phyloP scores from a whole-genome alignment of 164 flowering plant species.

The Warburgia ugandensis region DNA sequence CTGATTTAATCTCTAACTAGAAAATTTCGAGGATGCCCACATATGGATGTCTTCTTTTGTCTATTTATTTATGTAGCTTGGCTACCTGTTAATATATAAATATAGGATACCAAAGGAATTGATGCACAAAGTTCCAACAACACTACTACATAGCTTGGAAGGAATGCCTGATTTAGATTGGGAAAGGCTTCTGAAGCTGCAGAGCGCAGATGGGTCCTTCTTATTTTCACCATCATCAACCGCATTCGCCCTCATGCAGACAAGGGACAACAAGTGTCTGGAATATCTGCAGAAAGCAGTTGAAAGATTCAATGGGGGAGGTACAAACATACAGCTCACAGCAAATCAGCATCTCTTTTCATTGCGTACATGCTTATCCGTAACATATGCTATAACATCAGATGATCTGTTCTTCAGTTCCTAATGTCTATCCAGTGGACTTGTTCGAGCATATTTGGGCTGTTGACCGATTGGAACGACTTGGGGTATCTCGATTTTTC shows the following conservation, averaged over 20 bases:
- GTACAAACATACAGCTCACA: conserved; percentile 24
- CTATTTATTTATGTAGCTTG: neutral
- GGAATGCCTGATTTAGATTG: conserved; percentile 79
- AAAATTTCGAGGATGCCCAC: too few relatives aligned
- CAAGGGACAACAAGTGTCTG: conserved; percentile 61
- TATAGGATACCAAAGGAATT: conserved; percentile 81
- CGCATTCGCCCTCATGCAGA: conserved; percentile 82
- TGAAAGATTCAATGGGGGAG: conserved; percentile 84
- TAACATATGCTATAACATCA: neutral
- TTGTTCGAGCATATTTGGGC: conserved; percentile 63
- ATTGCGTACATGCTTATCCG: neutral
- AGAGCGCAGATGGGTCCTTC: conserved; percentile 81
- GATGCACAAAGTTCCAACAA: conserved; percentile 73
- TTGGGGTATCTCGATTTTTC: conserved; percentile 68
- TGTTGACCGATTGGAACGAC: conserved; percentile 70
- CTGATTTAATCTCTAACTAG: too few relatives aligned
- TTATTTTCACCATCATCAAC: conserved; percentile 91
- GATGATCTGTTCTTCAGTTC: conserved; percentile 38
- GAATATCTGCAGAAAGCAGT: conserved; percentile 45
- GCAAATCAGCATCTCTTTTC: neutral
- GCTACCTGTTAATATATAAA: too few relatives aligned
- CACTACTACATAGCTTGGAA: conserved; percentile 86
- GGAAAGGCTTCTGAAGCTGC: conserved; percentile 72
- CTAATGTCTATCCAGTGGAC: conserved; percentile 70
- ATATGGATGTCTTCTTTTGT: too few relatives aligned